Base-by-base conservation (phyloP, 371 early-diverging fungal genomes). In the Syncephalastrum contaminatum region DNA sequence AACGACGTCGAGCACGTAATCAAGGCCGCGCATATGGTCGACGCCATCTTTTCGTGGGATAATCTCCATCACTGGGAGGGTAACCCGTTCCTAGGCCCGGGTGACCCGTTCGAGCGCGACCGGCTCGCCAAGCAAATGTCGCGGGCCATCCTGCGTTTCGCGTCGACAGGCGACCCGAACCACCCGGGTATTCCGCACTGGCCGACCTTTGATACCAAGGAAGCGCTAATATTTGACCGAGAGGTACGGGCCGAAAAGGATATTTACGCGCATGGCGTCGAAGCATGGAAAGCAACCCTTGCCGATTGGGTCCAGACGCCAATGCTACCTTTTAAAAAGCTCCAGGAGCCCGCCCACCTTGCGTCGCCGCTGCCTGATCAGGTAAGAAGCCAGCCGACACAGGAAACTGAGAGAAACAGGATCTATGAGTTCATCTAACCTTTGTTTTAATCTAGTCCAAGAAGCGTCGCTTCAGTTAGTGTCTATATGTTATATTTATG, bases 1-100 rank as follows among this genome's bases (percentile, higher is more conserved):
- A 65, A 65, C 41, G 66, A 67, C 59, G 66, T 66, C 5, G 59
- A 70, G 22, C 67, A 65, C 30, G 54, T 70, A 4, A 70, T 67
- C 53, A 73, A 70, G 58, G 68, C 74, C n/a, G 70, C 66, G 1
- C 74, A 73, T 30, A 72, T 72, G 69, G 69, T 72, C 0, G 72
- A 72, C n/a, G 60, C 72, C 22, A 59, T 72, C 41, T 72, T 68
- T 47, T 66, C 66, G 15, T 72, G 68, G 68, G 72, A 72, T 30
- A 72, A 72, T 16, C 54, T 72, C 4, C 58, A 62, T 8, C 59
- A 61, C n/a, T 72, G 72, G 72, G 56, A 57, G 13, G 66, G 61
- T 18, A 72, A 72, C 41, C 66, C 72, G 4, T 72, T 68, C 48
- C 39, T 72, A 12, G 72, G 69, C 36, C 62, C 69, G 4, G 72